Evolutionary conservation across 2,329 filamentous ascomycete species (phyloP).

Genomic region (Nothophoma quercina): DNA sequence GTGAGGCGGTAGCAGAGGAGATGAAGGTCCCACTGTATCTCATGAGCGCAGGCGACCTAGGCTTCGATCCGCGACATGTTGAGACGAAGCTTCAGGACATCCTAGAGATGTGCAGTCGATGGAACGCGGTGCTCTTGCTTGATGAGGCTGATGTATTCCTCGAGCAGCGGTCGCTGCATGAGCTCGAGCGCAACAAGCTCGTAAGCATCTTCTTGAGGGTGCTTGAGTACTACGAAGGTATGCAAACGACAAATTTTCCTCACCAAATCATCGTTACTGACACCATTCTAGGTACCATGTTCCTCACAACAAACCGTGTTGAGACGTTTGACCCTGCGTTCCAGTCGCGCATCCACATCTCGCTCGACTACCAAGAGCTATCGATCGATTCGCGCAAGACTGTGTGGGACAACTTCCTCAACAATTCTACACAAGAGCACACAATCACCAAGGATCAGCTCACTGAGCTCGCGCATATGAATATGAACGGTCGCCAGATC

Average conservation of each 20-base stretch:
- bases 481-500: slow-evolving; percentile 61
- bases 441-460: slow-evolving; percentile 40
- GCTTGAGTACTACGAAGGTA: slow-evolving; percentile 45
- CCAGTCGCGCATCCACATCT: slow-evolving; percentile 44
- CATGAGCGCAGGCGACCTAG: slow-evolving; percentile 73
- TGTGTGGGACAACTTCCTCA: slow-evolving; percentile 44
- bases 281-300: slow-evolving; percentile 23
- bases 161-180: slow-evolving; percentile 55
- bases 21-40: slow-evolving; percentile 82
- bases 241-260: no score
- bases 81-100: slow-evolving; percentile 57
- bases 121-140: slow-evolving; percentile 61
- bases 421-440: slow-evolving; percentile 18
- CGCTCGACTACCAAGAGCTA: slow-evolving; percentile 38
- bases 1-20: slow-evolving; percentile 85
- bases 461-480: slow-evolving; percentile 50
- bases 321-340: slow-evolving; percentile 44
- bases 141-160: slow-evolving; percentile 70
- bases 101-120: slow-evolving; percentile 58
- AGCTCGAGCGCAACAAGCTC: slow-evolving; percentile 47
- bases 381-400: slow-evolving; percentile 27
- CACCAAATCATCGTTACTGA: background rate
- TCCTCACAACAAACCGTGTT: slow-evolving; percentile 47
- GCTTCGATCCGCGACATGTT: slow-evolving; percentile 53
- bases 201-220: slow-evolving; percentile 50